Percentiles rank a stretch among this genome's conserved stretches.
Conservation (phyloP, 768 basidiomycete species). For the Hypholoma sublateritium region DNA sequence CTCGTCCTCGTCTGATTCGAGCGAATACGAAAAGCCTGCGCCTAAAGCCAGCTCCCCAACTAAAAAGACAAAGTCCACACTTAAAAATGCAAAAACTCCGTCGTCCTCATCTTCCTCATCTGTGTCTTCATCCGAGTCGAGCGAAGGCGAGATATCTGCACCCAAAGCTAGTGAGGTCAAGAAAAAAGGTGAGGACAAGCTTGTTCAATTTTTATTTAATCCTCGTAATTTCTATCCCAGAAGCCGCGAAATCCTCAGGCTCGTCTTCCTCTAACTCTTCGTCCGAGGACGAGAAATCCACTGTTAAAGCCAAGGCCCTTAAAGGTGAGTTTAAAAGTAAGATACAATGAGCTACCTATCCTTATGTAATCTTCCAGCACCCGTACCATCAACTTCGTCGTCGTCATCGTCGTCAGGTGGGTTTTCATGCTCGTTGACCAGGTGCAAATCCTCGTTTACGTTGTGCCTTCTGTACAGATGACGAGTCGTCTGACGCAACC, state of each 20-base stretch:
- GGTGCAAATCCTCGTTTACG: no score
- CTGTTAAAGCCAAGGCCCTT: no score
- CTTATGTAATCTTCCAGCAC: neutral
- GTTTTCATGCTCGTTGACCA: neutral
- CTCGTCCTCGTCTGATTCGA: slow-evolving; percentile 19
- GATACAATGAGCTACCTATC: no score
- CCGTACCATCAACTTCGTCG: slow-evolving; percentile 11
- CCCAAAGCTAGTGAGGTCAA: neutral
- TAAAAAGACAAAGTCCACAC: slow-evolving; percentile 25
- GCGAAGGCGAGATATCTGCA: neutral
- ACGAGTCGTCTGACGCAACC: slow-evolving; percentile 36
- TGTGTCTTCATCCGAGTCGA: neutral
- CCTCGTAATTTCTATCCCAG: slow-evolving; percentile 2
- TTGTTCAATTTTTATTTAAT: neutral
- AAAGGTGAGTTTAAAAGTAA: no score
- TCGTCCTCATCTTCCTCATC: neutral
- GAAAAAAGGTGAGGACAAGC: neutral
- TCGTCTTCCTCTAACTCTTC: slow-evolving; percentile 14
- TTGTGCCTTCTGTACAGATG: slow-evolving; percentile 15
- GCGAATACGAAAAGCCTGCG: neutral
- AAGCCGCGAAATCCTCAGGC: slow-evolving; percentile 5
- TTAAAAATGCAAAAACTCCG: slow-evolving; percentile 14
- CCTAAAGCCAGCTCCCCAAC: slow-evolving; percentile 12
- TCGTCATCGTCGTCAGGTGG: slow-evolving; percentile 33
- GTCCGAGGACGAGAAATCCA: neutral